A percentile compares a stretch with the other conserved stretches of the same genome.
phyloP scores from a whole-genome alignment of 2,329 filamentous ascomycete genomes.

The Colletotrichum sublineola region DNA sequence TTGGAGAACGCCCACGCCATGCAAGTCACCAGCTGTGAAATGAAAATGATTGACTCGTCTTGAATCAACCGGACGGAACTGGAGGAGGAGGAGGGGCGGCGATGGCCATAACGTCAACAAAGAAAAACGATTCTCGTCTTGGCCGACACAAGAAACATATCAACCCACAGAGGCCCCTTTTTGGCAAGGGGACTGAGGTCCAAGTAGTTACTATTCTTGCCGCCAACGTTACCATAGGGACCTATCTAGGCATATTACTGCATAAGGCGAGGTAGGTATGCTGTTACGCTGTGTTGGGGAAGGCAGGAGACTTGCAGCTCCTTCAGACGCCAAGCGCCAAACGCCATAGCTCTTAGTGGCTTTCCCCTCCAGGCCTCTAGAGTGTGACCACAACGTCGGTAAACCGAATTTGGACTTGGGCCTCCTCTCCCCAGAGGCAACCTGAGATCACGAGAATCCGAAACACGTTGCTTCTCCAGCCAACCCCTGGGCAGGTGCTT shows the following conservation, averaged over 20 bases:
- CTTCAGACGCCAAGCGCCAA: conserved; percentile 5
- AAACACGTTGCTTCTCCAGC: conserved; percentile 30
- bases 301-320: not conserved
- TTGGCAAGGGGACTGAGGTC: conserved; percentile 6
- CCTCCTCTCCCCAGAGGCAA: not conserved
- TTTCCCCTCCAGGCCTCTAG: not conserved
- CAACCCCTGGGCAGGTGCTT: conserved; percentile 1
- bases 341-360: not conserved
- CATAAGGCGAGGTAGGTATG: not conserved
- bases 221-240: not conserved
- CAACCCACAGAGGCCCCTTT: not conserved
- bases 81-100: not conserved
- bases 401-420: conserved; percentile 15
- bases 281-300: not conserved
- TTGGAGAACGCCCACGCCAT: not conserved
- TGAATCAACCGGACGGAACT: not conserved
- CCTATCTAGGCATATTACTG: not conserved
- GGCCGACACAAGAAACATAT: not conserved
- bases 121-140: not conserved
- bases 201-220: conserved; percentile 9
- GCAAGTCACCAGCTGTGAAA: not conserved
- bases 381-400: not conserved
- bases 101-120: not conserved
- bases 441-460: conserved; percentile 16
- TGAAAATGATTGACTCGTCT: not conserved